Evolutionary conservation across 192 early-diverging fungal genomes (phyloP).

Genomic region (Umbelopsis isabellina): DNA sequence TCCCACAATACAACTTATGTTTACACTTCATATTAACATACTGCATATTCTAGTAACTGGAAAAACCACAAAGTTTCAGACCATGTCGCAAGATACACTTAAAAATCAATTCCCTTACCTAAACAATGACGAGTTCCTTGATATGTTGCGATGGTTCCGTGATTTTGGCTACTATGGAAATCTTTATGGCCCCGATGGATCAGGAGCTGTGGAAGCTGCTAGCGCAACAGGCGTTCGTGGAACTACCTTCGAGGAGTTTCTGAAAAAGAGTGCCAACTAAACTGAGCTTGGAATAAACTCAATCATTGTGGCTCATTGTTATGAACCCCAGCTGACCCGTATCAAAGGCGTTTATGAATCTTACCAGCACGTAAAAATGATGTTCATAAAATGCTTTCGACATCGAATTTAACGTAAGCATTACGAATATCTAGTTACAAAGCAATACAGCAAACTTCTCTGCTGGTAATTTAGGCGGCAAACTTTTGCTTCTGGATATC

Average conservation of each 20-base stretch:
- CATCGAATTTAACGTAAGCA: background rate
- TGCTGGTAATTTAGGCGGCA: background rate
- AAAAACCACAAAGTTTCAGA: background rate
- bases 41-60: background rate
- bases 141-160: slow-evolving; percentile 12
- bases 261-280: background rate
- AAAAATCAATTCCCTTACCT: background rate
- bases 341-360: background rate
- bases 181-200: background rate
- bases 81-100: background rate
- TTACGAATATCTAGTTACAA: background rate
- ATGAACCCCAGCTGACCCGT: background rate
- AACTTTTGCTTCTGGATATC: too few relatives aligned
- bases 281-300: too few relatives aligned
- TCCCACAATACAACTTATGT: too few relatives aligned
- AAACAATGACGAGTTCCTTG: slow-evolving; percentile 12
- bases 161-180: slow-evolving; percentile 19
- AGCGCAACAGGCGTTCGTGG: background rate
- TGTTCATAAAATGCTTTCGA: background rate
- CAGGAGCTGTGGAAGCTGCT: background rate
- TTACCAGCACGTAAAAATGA: background rate
- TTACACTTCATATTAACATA: background rate
- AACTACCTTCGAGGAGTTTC: background rate
- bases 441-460: background rate
- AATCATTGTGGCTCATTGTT: too few relatives aligned